phyloP scores from a whole-genome alignment of 176 grass and related monocot genomes.

The Triticum urartu region DNA sequence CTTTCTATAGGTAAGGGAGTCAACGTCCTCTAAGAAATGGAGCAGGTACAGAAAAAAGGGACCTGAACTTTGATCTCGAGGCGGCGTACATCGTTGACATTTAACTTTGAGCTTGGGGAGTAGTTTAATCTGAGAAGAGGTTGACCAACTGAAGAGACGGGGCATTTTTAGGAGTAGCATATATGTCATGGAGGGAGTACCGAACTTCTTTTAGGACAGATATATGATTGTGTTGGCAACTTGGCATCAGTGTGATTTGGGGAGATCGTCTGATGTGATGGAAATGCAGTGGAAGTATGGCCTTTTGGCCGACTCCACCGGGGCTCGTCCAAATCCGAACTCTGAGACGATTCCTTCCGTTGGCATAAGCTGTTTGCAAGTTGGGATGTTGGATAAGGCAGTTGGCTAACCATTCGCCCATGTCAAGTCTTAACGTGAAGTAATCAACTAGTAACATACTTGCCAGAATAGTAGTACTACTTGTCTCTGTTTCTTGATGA shows the following conservation, averaged over 20 bases:
- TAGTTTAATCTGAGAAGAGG: neutral
- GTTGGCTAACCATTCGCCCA: slow-evolving; percentile 38
- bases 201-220: neutral
- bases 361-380: neutral
- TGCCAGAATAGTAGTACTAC: neutral
- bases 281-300: neutral
- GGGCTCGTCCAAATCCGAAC: neutral
- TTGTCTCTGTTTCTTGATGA: neutral
- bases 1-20: too few species aligned
- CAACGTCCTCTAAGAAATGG: too few species aligned
- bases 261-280: neutral
- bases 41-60: too few species aligned
- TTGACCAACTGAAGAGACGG: slow-evolving; percentile 28
- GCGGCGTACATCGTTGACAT: too few species aligned
- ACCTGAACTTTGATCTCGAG: too few species aligned
- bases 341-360: slow-evolving; percentile 1
- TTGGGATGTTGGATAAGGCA: slow-evolving; percentile 29
- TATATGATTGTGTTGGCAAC: slow-evolving; percentile 11
- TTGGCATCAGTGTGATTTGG: neutral
- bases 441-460: neutral
- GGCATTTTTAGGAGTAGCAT: neutral
- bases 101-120: neutral
- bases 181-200: neutral
- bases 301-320: slow-evolving; percentile 35
- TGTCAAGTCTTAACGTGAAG: neutral